These are phyloP conservation scores for Diplocarpon mali DNA, from an alignment of 2,329 filamentous ascomycete genomes.

Conservation along the genomic window DNA sequence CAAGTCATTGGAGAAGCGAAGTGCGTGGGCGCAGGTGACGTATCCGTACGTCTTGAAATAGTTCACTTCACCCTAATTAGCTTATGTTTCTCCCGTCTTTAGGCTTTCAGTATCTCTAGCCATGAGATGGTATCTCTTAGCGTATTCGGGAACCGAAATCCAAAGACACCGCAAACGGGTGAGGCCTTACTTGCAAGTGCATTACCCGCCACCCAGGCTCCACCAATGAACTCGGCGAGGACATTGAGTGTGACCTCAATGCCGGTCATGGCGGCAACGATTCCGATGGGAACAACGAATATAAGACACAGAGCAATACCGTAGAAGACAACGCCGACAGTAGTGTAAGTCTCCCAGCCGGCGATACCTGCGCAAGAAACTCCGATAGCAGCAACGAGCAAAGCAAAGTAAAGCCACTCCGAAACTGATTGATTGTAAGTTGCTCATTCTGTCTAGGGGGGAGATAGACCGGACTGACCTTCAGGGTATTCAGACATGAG, in stretches of 20 bases:
- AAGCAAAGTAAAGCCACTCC: constrained; percentile 42
- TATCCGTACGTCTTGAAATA: constrained; percentile 64
- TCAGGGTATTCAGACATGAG: constrained; percentile 38
- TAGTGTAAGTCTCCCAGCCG: constrained; percentile 40
- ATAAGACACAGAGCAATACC: constrained; percentile 24
- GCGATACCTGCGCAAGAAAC: constrained; percentile 37
- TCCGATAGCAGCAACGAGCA: constrained; percentile 34
- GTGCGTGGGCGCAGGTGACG: constrained; percentile 38
- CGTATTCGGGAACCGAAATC: too few relatives aligned
- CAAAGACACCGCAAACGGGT: neutral
- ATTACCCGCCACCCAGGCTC: constrained; percentile 54
- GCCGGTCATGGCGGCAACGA: constrained; percentile 36
- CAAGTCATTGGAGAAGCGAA: constrained; percentile 35
- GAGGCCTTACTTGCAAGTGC: constrained; percentile 43
- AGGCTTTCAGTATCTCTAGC: too few relatives aligned
- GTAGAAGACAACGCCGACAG: constrained; percentile 27
- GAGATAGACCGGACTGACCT: constrained; percentile 1
- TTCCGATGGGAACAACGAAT: constrained; percentile 28
- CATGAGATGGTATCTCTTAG: too few relatives aligned
- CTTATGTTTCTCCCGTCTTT: too few relatives aligned
- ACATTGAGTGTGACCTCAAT: constrained; percentile 50
- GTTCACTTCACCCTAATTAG: constrained; percentile 38
- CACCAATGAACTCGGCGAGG: constrained; percentile 59
- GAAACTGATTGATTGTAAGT: constrained; percentile 27
- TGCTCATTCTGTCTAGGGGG: neutral